These are phyloP conservation scores for Diplogelasinospora grovesii DNA, from an alignment of 495 filamentous ascomycete species.

Conservation along the genomic window DNA sequence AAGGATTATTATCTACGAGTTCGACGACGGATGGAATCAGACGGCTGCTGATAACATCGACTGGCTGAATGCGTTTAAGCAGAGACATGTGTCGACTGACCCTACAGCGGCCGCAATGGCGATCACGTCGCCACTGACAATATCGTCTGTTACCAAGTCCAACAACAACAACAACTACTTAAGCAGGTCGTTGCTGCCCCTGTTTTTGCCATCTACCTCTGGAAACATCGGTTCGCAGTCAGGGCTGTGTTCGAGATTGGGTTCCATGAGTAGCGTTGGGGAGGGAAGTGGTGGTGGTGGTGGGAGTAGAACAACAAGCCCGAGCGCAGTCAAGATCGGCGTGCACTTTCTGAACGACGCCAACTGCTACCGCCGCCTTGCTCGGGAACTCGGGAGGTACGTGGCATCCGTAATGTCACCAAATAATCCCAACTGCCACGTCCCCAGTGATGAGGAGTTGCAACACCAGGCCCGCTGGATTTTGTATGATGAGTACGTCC, in stretches of 20 bases:
- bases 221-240: no score
- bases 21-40: constrained; percentile 65
- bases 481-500: constrained; percentile 47
- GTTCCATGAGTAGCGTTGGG: neutral
- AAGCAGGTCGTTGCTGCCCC: no score
- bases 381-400: constrained; percentile 41
- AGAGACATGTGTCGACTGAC: constrained; percentile 23
- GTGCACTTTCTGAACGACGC: constrained; percentile 38
- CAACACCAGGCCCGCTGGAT: constrained; percentile 52
- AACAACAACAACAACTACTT: no score
- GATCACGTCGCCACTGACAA: constrained; percentile 11
- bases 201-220: no score
- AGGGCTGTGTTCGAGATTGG: neutral
- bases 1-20: constrained; percentile 58
- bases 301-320: neutral
- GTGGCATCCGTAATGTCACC: constrained; percentile 41
- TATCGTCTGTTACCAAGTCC: no score
- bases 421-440: constrained; percentile 47
- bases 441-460: constrained; percentile 48
- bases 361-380: constrained; percentile 48
- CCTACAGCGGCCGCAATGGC: constrained; percentile 9
- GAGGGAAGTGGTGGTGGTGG: neutral
- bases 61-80: constrained; percentile 48
- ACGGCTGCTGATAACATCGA: constrained; percentile 60
- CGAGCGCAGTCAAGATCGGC: constrained; percentile 3